Conservation (phyloP, 2,329 filamentous ascomycete species). For the Mycocentrospora acerina region DNA sequence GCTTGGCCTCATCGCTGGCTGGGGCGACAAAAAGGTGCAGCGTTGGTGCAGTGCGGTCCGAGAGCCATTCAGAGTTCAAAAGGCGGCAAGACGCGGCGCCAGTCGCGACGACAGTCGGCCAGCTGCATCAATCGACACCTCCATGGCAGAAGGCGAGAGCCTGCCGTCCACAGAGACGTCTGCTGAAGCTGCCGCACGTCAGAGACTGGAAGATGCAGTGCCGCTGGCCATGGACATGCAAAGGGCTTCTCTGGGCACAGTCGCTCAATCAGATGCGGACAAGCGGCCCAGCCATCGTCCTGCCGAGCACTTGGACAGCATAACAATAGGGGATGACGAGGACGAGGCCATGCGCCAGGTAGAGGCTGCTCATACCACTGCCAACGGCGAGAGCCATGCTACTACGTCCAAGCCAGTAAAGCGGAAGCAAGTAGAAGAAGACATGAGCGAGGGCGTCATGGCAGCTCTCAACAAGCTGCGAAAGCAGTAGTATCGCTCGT, state of each 20-base stretch:
- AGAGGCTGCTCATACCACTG: conserved; percentile 13
- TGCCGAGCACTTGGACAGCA: conserved; percentile 29
- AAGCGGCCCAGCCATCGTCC: conserved; percentile 36
- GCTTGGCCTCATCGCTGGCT: conserved; percentile 80
- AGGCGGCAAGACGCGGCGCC: conserved; percentile 61
- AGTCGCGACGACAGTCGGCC: conserved; percentile 33
- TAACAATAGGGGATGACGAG: conserved; percentile 43
- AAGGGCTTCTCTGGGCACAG: conserved; percentile 17
- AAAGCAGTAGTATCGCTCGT: conserved; percentile 23
- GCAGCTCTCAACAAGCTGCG: conserved; percentile 60
- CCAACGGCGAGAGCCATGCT: conserved; percentile 25
- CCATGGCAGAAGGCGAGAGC: conserved; percentile 26
- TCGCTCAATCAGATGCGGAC: conserved; percentile 37
- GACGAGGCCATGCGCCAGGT: conserved; percentile 49
- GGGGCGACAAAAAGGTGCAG: conserved; percentile 93
- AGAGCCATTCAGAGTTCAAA: conserved; percentile 79
- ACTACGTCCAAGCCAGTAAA: conserved; percentile 25
- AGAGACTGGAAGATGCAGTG: conserved; percentile 33
- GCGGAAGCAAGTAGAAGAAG: conserved; percentile 44
- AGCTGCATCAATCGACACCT: conserved; percentile 27
- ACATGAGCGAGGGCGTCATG: conserved; percentile 60
- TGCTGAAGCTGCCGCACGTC: conserved; percentile 23
- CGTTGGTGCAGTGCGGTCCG: conserved; percentile 79
- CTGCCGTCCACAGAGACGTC: conserved; percentile 13
- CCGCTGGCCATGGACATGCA: conserved; percentile 30